Evolutionary conservation across 352 stramenopile genomes (phyloP).

Genomic region (Peronosclerospora sorghi): DNA sequence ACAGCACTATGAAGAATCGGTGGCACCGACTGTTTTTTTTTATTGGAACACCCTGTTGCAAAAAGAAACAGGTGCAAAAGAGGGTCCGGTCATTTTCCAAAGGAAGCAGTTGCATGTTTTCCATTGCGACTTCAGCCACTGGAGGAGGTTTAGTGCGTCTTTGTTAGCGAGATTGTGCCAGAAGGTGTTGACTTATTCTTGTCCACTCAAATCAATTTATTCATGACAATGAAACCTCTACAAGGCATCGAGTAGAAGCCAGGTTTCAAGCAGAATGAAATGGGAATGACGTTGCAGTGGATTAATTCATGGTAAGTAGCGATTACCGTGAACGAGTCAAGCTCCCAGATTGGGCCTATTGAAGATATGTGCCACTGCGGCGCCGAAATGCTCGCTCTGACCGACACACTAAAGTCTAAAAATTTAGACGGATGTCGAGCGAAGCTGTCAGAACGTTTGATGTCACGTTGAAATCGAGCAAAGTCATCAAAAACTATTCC

Average conservation of each 20-base stretch:
- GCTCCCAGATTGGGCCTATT: constrained; percentile 41
- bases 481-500: constrained; percentile 38
- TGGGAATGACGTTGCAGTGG: constrained; percentile 36
- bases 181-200: constrained; percentile 28
- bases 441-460: constrained; percentile 27
- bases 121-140: constrained; percentile 39
- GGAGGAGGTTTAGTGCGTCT: constrained; percentile 37
- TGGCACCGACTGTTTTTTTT: constrained; percentile 40
- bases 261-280: constrained; percentile 7
- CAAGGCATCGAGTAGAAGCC: constrained; percentile 1
- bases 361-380: constrained; percentile 52
- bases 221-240: constrained; percentile 1
- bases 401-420: constrained; percentile 18
- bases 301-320: constrained; percentile 50
- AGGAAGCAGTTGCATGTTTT: constrained; percentile 25
- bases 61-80: constrained; percentile 1
- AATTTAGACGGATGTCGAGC: neutral
- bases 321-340: constrained; percentile 55
- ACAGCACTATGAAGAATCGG: constrained; percentile 35
- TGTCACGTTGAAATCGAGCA: constrained; percentile 29
- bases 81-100: constrained; percentile 5
- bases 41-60: constrained; percentile 2
- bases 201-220: constrained; percentile 2
- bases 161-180: constrained; percentile 38
- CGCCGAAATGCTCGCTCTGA: constrained; percentile 38